Conservation (phyloP, 805 yeast genomes). For the Cyberlindnera mrakii region DNA sequence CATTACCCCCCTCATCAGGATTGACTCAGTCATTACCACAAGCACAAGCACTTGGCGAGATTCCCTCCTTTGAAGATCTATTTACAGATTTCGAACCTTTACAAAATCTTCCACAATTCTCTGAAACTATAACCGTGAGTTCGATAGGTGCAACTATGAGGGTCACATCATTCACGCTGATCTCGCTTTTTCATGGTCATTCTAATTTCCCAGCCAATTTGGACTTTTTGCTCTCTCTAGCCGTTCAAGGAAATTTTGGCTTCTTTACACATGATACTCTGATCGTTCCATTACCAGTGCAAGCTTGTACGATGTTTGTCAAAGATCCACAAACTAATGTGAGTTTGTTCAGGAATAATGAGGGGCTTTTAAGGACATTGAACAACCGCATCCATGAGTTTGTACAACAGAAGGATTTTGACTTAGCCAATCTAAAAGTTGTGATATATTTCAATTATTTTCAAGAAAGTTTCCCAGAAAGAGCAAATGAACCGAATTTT, state of each 20-base stretch:
- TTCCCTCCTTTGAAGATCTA: slow-evolving; percentile 20
- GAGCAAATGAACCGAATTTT: slow-evolving; percentile 19
- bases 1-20: not conserved
- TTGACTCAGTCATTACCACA: not conserved
- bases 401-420: slow-evolving; percentile 11
- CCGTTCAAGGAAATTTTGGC: slow-evolving; percentile 13
- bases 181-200: slow-evolving; percentile 13
- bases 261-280: slow-evolving; percentile 18
- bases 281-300: slow-evolving; percentile 19
- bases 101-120: slow-evolving; percentile 11
- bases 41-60: not conserved
- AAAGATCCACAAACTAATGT: slow-evolving; percentile 17
- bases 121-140: slow-evolving; percentile 9
- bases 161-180: slow-evolving; percentile 13
- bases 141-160: slow-evolving; percentile 15
- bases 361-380: slow-evolving; percentile 10
- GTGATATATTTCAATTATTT: slow-evolving; percentile 16
- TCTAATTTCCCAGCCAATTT: slow-evolving; percentile 18
- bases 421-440: slow-evolving; percentile 13
- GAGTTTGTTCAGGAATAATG: slow-evolving; percentile 15
- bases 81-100: slow-evolving; percentile 21
- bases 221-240: slow-evolving; percentile 17
- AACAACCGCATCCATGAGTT: slow-evolving; percentile 16
- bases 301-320: slow-evolving; percentile 17
- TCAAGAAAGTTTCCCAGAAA: slow-evolving; percentile 20